phyloP scores from a whole-genome alignment of 768 basidiomycete species.

The Lyophyllum semitale region DNA sequence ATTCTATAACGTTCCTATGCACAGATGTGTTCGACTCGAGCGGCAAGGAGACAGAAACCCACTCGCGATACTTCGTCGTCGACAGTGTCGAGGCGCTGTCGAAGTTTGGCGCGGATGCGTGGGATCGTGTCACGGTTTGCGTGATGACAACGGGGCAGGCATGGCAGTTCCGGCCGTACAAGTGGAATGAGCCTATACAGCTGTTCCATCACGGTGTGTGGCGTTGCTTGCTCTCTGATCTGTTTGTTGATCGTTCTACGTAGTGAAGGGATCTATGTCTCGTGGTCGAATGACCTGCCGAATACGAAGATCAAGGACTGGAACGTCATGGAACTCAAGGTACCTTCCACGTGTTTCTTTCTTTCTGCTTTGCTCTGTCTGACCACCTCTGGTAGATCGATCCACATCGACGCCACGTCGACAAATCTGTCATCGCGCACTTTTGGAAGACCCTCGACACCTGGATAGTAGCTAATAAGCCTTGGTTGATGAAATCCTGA shows the following conservation, averaged over 20 bases:
- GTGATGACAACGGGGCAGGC: constrained; percentile 98
- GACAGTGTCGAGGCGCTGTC: constrained; percentile 90
- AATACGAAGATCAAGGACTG: constrained; percentile 91
- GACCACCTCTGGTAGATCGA: constrained; percentile 68
- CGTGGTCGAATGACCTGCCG: constrained; percentile 92
- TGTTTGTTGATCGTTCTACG: background rate
- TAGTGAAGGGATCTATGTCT: constrained; percentile 93
- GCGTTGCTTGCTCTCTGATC: background rate
- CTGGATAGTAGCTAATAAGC: constrained; percentile 82
- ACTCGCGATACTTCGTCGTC: constrained; percentile 79
- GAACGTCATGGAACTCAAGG: constrained; percentile 96
- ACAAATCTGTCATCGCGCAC: constrained; percentile 92
- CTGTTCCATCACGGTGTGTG: constrained; percentile 89
- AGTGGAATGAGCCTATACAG: constrained; percentile 91
- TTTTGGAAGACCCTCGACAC: constrained; percentile 94
- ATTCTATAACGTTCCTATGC: background rate
- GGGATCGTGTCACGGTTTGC: constrained; percentile 96
- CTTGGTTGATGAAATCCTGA: constrained; percentile 58
- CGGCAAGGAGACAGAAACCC: constrained; percentile 59
- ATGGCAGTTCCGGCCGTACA: constrained; percentile 97
- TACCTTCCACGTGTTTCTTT: constrained; percentile 26
- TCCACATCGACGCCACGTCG: constrained; percentile 83
- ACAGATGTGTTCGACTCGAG: constrained; percentile 47
- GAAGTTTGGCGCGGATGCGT: constrained; percentile 91
- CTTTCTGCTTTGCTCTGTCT: background rate